Percentiles rank a stretch among this genome's conserved stretches.
Evolutionary conservation across 192 early-diverging fungal genomes (phyloP).

Genomic region (Backusella westeae): DNA sequence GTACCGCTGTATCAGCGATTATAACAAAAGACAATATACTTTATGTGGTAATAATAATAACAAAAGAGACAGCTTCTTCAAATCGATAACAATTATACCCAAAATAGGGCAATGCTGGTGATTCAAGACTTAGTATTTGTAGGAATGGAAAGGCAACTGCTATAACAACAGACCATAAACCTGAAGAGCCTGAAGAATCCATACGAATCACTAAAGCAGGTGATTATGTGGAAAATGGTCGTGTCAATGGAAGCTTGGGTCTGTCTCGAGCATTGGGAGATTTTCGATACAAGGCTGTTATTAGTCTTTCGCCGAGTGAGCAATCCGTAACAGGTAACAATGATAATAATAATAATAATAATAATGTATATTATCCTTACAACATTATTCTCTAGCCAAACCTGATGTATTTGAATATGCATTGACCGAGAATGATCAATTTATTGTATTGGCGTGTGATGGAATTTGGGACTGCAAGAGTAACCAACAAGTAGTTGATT

Average conservation of each 20-base stretch:
- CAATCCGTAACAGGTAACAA: constrained; percentile 85
- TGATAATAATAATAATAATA: no score
- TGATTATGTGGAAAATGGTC: constrained; percentile 96
- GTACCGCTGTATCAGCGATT: constrained; percentile 77
- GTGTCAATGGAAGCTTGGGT: constrained; percentile 97
- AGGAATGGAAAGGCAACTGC: constrained; percentile 67
- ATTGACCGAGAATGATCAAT: constrained; percentile 80
- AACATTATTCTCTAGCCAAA: constrained; percentile 44
- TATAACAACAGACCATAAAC: constrained; percentile 95
- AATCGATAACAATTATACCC: no score
- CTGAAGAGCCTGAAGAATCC: constrained; percentile 77
- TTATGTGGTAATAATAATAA: constrained; percentile 18
- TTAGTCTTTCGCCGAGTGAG: constrained; percentile 69
- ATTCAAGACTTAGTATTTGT: constrained; percentile 90
- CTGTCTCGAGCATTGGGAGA: constrained; percentile 96
- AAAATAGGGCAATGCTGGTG: constrained; percentile 77
- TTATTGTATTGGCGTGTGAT: constrained; percentile 95
- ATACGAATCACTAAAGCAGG: constrained; percentile 85
- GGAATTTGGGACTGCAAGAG: constrained; percentile 98
- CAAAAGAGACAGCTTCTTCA: no score
- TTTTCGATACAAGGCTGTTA: constrained; percentile 94
- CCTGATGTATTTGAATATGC: constrained; percentile 75
- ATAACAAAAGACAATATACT: constrained; percentile 24
- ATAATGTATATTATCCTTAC: no score
- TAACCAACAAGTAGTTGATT: constrained; percentile 85